phyloP scores from a whole-genome alignment of 2,329 filamentous ascomycete species.

The Aspergillus fumigatiaffinis region DNA sequence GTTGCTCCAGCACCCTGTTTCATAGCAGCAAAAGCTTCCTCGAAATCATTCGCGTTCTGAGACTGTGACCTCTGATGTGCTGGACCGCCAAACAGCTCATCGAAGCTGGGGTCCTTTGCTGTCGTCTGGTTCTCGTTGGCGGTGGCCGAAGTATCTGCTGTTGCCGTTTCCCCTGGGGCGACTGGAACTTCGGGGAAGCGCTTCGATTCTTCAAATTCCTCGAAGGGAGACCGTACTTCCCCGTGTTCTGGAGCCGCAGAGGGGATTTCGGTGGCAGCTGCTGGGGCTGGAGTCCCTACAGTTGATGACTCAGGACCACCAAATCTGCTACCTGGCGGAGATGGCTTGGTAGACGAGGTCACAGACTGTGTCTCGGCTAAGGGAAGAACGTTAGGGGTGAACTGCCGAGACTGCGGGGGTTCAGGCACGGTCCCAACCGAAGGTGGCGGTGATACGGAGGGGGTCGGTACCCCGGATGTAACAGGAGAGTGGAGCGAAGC shows the following conservation, averaged over 20 bases:
- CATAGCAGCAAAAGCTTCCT: slow-evolving; percentile 45
- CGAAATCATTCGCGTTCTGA: slow-evolving; percentile 45
- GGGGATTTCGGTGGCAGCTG: slow-evolving; percentile 33
- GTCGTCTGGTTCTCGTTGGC: slow-evolving; percentile 20
- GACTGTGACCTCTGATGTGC: slow-evolving; percentile 43
- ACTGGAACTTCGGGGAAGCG: slow-evolving; percentile 20
- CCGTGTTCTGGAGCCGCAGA: slow-evolving; percentile 20
- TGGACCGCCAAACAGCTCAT: slow-evolving; percentile 44
- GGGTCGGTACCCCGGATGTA: slow-evolving; percentile 53
- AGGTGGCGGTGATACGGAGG: slow-evolving; percentile 59
- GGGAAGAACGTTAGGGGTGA: slow-evolving; percentile 71
- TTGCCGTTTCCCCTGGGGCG: slow-evolving; percentile 14
- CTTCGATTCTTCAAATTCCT: slow-evolving; percentile 24
- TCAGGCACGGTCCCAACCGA: slow-evolving; percentile 23
- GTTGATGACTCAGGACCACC: slow-evolving; percentile 49
- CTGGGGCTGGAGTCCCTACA: slow-evolving; percentile 43
- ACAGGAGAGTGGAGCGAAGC: slow-evolving; percentile 41
- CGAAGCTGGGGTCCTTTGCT: slow-evolving; percentile 40
- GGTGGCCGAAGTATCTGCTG: slow-evolving; percentile 47
- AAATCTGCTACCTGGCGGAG: slow-evolving; percentile 65
- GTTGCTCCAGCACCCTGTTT: slow-evolving; percentile 48
- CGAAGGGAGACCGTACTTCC: slow-evolving; percentile 30
- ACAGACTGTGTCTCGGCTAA: slow-evolving; percentile 66
- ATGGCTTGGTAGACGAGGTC: slow-evolving; percentile 73
- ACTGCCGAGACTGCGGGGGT: slow-evolving; percentile 67